Evolutionary conservation across 371 early-diverging fungal genomes (phyloP).

Genomic region (Sporodiniella umbellata): DNA sequence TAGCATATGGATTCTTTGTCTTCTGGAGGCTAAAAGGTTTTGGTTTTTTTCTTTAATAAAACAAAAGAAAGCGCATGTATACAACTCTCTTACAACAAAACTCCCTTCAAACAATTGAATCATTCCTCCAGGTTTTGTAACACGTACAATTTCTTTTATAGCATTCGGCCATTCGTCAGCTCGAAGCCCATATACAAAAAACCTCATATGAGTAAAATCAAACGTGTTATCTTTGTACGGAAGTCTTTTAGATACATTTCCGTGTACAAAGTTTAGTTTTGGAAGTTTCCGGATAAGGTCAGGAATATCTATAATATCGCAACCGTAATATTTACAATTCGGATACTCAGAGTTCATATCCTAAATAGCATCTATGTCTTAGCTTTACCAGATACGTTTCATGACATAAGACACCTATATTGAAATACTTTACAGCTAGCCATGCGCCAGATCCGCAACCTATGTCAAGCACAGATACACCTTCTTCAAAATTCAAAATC

Average conservation of each 20-base stretch:
- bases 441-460: slow-evolving; percentile 46
- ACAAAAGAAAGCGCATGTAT: too few species aligned
- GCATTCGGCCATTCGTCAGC: slow-evolving; percentile 27
- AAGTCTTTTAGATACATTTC: slow-evolving; percentile 24
- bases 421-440: slow-evolving; percentile 11
- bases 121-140: slow-evolving; percentile 51
- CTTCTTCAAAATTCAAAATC: slow-evolving; percentile 7
- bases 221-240: slow-evolving; percentile 19
- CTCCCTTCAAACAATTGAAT: slow-evolving; percentile 32
- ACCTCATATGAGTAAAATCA: slow-evolving; percentile 41
- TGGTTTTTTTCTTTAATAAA: too few species aligned
- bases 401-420: slow-evolving; percentile 1
- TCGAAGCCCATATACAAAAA: slow-evolving; percentile 38
- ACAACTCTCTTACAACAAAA: not conserved
- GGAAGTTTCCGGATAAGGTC: too few species aligned
- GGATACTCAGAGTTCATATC: slow-evolving; percentile 38
- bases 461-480: slow-evolving; percentile 25
- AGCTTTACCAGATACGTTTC: slow-evolving; percentile 25
- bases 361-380: too few species aligned
- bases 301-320: slow-evolving; percentile 23
- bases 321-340: slow-evolving; percentile 22
- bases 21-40: too few species aligned
- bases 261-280: too few species aligned
- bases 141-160: slow-evolving; percentile 37
- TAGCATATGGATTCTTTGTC: too few species aligned